Evolutionary conservation across 306 rosid genomes (phyloP).

Genomic region (Gastrolobium villosum): DNA sequence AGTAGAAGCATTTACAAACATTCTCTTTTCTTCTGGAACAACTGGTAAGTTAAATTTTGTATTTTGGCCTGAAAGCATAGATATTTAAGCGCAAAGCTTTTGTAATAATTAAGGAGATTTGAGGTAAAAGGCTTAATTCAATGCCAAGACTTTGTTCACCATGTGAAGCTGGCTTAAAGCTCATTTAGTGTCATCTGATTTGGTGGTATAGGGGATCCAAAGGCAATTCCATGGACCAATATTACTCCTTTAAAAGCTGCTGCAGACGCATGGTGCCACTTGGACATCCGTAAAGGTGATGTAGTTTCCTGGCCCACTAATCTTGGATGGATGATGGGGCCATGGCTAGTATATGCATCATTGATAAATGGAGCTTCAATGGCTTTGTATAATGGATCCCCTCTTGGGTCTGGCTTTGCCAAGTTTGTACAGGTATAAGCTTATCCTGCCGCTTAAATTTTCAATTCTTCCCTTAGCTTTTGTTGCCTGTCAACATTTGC

Average conservation of each 20-base stretch:
- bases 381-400: conserved; percentile 90
- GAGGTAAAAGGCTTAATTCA: conserved; percentile 21
- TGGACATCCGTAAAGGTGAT: conserved; percentile 86
- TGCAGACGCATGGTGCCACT: conserved; percentile 96
- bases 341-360: conserved; percentile 96
- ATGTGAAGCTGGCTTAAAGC: conserved; percentile 26
- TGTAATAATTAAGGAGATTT: conserved; percentile 21
- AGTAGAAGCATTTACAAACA: conserved; percentile 74
- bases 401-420: conserved; percentile 89
- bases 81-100: neutral
- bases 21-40: conserved; percentile 97
- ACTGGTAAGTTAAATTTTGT: conserved; percentile 66
- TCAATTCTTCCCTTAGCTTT: conserved; percentile 9
- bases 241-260: conserved; percentile 92
- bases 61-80: conserved; percentile 38
- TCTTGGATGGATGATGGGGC: conserved; percentile 99
- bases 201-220: conserved; percentile 82
- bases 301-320: conserved; percentile 94
- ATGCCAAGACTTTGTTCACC: conserved; percentile 20
- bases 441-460: conserved; percentile 29
- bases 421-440: conserved; percentile 84
- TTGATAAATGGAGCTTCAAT: conserved; percentile 92
- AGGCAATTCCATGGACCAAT: conserved; percentile 97
- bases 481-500: conserved; percentile 33
- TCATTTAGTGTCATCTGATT: conserved; percentile 39